Evolutionary conservation across 169 alveolate genomes (phyloP).

Genomic region (Plasmodium coatneyi): DNA sequence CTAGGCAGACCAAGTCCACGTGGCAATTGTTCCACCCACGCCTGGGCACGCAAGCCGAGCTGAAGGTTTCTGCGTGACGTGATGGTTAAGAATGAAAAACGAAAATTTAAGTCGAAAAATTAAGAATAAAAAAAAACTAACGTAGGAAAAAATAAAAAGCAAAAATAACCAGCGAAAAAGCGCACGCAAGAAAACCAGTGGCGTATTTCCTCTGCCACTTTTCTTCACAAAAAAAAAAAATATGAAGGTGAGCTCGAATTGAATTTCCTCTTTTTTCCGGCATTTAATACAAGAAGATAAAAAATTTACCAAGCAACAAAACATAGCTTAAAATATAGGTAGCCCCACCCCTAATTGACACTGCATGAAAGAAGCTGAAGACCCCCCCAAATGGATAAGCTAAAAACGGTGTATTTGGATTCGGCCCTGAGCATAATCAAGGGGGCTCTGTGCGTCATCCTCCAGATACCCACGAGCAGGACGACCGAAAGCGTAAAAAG

Average conservation of each 20-base stretch:
- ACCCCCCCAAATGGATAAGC: conserved; percentile 47
- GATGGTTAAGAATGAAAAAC: not conserved
- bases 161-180: not conserved
- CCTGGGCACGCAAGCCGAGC: not conserved
- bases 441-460: conserved; percentile 87
- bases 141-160: not conserved
- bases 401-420: conserved; percentile 77
- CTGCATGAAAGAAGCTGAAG: not conserved
- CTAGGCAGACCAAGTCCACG: not conserved
- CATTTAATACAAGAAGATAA: not conserved
- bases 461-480: conserved; percentile 85
- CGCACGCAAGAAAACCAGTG: not conserved
- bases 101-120: not conserved
- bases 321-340: not conserved
- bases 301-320: not conserved
- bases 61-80: not conserved
- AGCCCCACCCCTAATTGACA: not conserved
- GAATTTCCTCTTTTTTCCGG: not conserved
- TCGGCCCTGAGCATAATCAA: conserved; percentile 86
- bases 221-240: not conserved
- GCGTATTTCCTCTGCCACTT: not conserved
- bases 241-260: not conserved
- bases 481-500: conserved; percentile 82
- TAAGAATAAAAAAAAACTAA: not conserved
- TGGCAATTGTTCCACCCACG: not conserved